A percentile compares a stretch with the other conserved stretches of the same genome.
Evolutionary conservation across 2,329 filamentous ascomycete species (phyloP).

Genomic region (Talaromyces sp.): DNA sequence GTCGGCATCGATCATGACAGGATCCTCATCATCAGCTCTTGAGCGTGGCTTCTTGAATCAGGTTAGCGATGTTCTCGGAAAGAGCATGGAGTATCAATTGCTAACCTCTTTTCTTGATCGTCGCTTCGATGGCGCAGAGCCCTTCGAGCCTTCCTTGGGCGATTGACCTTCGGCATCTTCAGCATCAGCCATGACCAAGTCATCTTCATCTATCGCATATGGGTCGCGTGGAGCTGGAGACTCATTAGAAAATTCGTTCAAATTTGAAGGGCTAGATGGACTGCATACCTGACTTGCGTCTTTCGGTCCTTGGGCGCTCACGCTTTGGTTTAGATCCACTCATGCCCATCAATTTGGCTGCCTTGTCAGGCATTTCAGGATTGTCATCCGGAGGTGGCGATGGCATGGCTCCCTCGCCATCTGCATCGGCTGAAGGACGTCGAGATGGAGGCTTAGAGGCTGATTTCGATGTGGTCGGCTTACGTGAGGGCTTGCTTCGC

Average conservation of each 20-base stretch:
- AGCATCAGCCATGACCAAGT: constrained; percentile 61
- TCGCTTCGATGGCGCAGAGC: constrained; percentile 35
- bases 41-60: constrained; percentile 31
- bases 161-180: constrained; percentile 43
- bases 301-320: constrained; percentile 55
- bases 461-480: constrained; percentile 57
- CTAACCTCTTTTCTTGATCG: constrained; percentile 45
- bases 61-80: background rate
- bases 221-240: constrained; percentile 52
- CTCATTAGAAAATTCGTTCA: background rate
- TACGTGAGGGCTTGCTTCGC: constrained; percentile 69
- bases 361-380: constrained; percentile 70
- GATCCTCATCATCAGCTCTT: constrained; percentile 51
- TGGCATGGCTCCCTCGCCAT: constrained; percentile 58
- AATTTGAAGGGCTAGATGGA: background rate
- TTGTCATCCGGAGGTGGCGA: constrained; percentile 74
- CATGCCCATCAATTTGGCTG: constrained; percentile 74
- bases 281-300: constrained; percentile 47
- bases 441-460: constrained; percentile 56
- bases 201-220: constrained; percentile 67
- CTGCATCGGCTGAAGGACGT: constrained; percentile 1
- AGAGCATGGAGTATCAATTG: background rate
- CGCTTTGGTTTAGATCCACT: constrained; percentile 48
- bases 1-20: constrained; percentile 57
- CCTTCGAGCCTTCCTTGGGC: constrained; percentile 36